Evolutionary conservation across 140 eudicot genomes (phyloP), one percentile per base, ranked within the genome.

Genomic region (Stevia rebaudiana): DNA sequence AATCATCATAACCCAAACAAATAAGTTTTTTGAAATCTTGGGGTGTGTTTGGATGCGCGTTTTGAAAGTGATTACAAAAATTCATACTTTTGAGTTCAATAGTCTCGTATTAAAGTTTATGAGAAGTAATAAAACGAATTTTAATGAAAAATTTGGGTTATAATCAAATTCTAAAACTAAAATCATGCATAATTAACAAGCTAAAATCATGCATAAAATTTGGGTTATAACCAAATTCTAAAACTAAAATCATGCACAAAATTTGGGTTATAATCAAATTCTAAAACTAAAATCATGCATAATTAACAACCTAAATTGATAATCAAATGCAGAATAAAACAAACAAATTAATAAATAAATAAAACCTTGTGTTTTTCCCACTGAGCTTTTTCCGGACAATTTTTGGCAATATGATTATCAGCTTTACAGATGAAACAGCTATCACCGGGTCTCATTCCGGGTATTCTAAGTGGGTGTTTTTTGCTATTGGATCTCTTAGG

Each of bases 381-480:
- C 49, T 74, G 85, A 47, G 86, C 94, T 70, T 92, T 92, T 65
- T 79, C 78, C 0, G 96, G 96, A 72, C 98, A 92, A 52, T 83
- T 71, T 74, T 88, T 92, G 48, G 98, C 98, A 70, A 92, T 86
- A 76, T 92, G 98, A 48, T 88, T 82, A 46, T 56, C 75, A 3
- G 74, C 88, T 76, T 81, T 92, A 77, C 98, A 92, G 17, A 92
- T 92, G 46, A 65, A 92, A 70, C 96, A 92, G 72, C 94, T 82
- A 36, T 88, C 98, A 50, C 98, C 98, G 22, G 97, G 97, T 84
- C 75, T 87, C 95, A 90, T 84, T 30, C 97, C 97, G 18, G 95
- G 90, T 37, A 90, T 82, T 69, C 97, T 76, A 37, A 90, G 85
- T 36, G 94, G 94, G 74, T 83, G 95, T 52, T 81, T 86, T 15